phyloP scores from a whole-genome alignment of 2,329 filamentous ascomycete species.

The Verticillium tricorpus region DNA sequence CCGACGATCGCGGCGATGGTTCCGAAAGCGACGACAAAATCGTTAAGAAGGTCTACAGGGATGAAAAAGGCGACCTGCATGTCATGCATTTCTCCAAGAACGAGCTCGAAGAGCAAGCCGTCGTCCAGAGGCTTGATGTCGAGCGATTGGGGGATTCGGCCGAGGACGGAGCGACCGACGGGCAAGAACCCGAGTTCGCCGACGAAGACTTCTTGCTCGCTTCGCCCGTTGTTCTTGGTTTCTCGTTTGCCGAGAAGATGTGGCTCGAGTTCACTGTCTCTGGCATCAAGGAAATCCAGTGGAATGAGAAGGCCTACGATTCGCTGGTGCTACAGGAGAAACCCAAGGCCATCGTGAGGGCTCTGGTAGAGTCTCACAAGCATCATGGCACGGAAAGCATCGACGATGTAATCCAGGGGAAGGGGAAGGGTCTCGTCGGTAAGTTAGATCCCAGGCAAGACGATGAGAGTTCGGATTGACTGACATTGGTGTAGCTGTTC shows the following conservation, averaged over 20 bases:
- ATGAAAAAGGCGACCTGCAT: constrained; percentile 28
- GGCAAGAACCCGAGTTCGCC: constrained; percentile 35
- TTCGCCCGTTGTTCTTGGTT: constrained; percentile 44
- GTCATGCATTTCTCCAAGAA: constrained; percentile 29
- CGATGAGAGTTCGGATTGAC: neutral
- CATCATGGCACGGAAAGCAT: constrained; percentile 52
- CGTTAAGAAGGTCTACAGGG: constrained; percentile 49
- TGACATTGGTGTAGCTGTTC: constrained; percentile 39
- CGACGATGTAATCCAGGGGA: constrained; percentile 48
- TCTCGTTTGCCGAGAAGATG: constrained; percentile 39
- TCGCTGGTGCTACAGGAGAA: constrained; percentile 42
- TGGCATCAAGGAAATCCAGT: constrained; percentile 37
- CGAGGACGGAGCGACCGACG: neutral
- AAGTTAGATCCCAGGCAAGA: constrained; percentile 28
- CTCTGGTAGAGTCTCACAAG: constrained; percentile 60
- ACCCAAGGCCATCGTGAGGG: constrained; percentile 46
- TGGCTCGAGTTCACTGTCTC: constrained; percentile 47
- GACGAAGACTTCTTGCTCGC: constrained; percentile 37
- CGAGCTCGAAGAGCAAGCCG: constrained; percentile 22
- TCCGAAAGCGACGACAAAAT: constrained; percentile 34
- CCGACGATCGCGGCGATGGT: constrained; percentile 33
- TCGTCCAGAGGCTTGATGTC: neutral
- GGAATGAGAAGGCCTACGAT: constrained; percentile 43
- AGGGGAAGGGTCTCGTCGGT: constrained; percentile 61
- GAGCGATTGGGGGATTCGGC: neutral